phyloP scores from a whole-genome alignment of 1,139 yeast genomes.

The Nakaseomyces delphensis region DNA sequence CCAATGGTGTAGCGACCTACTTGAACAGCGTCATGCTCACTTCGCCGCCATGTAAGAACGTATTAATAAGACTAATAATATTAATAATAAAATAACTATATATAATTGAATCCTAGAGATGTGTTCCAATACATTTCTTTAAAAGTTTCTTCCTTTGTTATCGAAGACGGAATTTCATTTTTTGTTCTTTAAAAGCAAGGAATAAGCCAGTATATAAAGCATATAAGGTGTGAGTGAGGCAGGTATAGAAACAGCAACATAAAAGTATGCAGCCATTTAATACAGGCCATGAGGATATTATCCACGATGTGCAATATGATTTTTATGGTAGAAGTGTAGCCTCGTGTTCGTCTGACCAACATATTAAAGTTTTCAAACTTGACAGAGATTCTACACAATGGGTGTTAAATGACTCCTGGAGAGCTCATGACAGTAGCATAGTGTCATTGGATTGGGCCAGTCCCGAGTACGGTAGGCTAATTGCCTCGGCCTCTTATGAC shows the following conservation, averaged over 20 bases:
- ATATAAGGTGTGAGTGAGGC: background rate
- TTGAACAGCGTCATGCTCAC: conserved; percentile 46
- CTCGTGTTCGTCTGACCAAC: conserved; percentile 88
- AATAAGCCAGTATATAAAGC: background rate
- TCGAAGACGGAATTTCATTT: background rate
- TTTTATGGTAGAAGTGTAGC: conserved; percentile 86
- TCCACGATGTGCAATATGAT: conserved; percentile 82
- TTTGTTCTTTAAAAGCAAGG: background rate
- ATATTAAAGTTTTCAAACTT: conserved; percentile 74
- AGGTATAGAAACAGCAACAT: background rate
- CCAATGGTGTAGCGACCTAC: conserved; percentile 59
- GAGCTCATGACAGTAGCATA: conserved; percentile 86
- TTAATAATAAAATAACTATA: no score
- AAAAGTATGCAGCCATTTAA: conserved; percentile 44
- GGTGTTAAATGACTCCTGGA: conserved; percentile 82
- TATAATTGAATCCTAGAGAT: no score
- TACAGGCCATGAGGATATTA: conserved; percentile 85
- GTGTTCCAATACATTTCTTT: no score
- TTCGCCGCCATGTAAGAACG: conserved; percentile 8
- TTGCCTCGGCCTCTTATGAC: conserved; percentile 86
- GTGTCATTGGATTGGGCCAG: conserved; percentile 85
- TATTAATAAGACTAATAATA: no score
- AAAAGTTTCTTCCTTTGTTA: background rate
- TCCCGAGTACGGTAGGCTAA: conserved; percentile 81
- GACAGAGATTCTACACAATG: conserved; percentile 52